These are phyloP conservation scores for Juncus effusus DNA, from an alignment of 176 grass and related monocot genomes.

Conservation along the genomic window DNA sequence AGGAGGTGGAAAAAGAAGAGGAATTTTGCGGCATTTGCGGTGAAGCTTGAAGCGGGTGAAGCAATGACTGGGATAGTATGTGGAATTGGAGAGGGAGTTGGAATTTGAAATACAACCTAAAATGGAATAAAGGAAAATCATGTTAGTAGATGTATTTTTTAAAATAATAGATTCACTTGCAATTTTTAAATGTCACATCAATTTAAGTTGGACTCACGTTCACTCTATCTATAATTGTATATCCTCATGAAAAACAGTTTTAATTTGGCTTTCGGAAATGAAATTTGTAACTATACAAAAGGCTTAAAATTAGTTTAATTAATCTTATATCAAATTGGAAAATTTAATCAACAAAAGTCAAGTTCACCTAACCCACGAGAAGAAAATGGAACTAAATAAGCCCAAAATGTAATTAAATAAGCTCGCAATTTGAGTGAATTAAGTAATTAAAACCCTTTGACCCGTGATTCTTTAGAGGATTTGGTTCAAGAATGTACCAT, in stretches of 20 bases:
- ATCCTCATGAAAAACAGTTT: not conserved
- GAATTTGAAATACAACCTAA: conserved; percentile 27
- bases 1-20: conserved; percentile 66
- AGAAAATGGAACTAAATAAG: not conserved
- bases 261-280: not conserved
- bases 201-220: conserved; percentile 20
- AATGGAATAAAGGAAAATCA: not conserved
- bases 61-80: not conserved
- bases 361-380: conserved; percentile 28
- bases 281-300: not conserved
- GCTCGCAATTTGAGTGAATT: conserved; percentile 24
- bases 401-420: conserved; percentile 1
- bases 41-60: conserved; percentile 31
- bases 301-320: not conserved
- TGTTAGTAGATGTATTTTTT: not conserved
- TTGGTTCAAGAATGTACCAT: not conserved
- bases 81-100: not conserved
- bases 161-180: not conserved
- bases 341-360: conserved; percentile 17
- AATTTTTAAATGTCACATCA: conserved; percentile 11
- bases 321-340: conserved; percentile 1
- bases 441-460: conserved; percentile 9
- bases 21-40: conserved; percentile 38
- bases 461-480: conserved; percentile 4
- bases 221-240: conserved; percentile 17